A percentile compares a stretch with the other conserved stretches of the same genome.
These are phyloP conservation scores for Priceomyces melissophilus DNA, from an alignment of 805 yeast genomes.

Conservation along the genomic window DNA sequence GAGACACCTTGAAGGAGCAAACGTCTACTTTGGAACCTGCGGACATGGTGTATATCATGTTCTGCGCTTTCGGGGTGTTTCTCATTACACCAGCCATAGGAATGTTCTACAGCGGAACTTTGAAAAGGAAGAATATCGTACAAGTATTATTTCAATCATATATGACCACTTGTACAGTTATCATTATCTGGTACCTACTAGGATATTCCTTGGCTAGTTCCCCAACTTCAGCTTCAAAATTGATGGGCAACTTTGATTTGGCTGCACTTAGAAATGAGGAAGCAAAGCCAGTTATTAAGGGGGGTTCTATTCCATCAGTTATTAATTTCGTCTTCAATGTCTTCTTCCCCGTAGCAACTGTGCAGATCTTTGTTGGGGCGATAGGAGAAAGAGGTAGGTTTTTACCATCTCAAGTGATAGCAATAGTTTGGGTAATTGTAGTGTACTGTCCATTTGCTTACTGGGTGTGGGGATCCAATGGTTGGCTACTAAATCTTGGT, in stretches of 20 bases:
- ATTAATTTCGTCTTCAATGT: slow-evolving; percentile 42
- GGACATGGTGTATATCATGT: slow-evolving; percentile 49
- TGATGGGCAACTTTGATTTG: slow-evolving; percentile 33
- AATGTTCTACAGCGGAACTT: slow-evolving; percentile 42
- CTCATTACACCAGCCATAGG: slow-evolving; percentile 47
- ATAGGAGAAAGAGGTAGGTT: slow-evolving; percentile 42
- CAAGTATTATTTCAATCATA: slow-evolving; percentile 44
- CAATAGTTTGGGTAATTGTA: slow-evolving; percentile 38
- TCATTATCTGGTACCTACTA: slow-evolving; percentile 42
- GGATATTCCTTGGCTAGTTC: slow-evolving; percentile 45
- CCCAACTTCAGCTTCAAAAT: slow-evolving; percentile 21
- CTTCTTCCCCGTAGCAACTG: slow-evolving; percentile 48
- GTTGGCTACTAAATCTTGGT: slow-evolving; percentile 43
- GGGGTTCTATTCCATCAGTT: slow-evolving; percentile 48
- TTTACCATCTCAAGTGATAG: slow-evolving; percentile 40
- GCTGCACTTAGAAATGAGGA: slow-evolving; percentile 40
- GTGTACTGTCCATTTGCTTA: slow-evolving; percentile 45
- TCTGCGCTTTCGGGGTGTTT: slow-evolving; percentile 47
- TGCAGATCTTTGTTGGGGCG: slow-evolving; percentile 45
- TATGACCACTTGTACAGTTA: slow-evolving; percentile 37
- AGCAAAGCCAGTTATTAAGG: slow-evolving; percentile 40
- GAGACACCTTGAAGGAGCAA: slow-evolving; percentile 1
- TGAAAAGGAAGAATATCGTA: slow-evolving; percentile 40
- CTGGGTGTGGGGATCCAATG: slow-evolving; percentile 46
- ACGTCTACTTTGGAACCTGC: slow-evolving; percentile 35